Evolutionary conservation across 192 early-diverging fungal genomes (phyloP).

Genomic region (Umbelopsis vinacea): DNA sequence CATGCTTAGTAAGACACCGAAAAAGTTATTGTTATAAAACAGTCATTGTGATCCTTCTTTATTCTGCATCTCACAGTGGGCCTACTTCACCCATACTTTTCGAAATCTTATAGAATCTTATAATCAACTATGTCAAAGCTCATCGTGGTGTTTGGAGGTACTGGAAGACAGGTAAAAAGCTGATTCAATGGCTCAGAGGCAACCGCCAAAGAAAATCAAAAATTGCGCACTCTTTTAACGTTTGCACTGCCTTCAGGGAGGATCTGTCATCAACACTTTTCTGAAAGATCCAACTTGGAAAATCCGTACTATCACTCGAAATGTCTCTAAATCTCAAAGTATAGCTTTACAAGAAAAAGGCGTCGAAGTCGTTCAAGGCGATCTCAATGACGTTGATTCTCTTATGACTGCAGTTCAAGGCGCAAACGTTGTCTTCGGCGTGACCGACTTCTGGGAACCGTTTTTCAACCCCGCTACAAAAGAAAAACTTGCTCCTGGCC

Average conservation of each 20-base stretch:
- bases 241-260: neutral
- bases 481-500: neutral
- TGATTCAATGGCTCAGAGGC: neutral
- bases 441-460: slow-evolving; percentile 16
- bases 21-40: too few species aligned
- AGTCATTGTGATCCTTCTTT: too few species aligned
- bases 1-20: too few species aligned
- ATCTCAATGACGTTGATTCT: slow-evolving; percentile 23
- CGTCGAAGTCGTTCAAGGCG: slow-evolving; percentile 29
- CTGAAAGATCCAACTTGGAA: slow-evolving; percentile 27
- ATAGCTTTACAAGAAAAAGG: slow-evolving; percentile 24
- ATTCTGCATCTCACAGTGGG: too few species aligned
- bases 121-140: slow-evolving; percentile 23
- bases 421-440: slow-evolving; percentile 31
- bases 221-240: neutral
- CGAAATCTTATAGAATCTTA: too few species aligned
- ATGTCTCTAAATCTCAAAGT: slow-evolving; percentile 21
- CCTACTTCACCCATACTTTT: too few species aligned
- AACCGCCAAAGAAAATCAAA: neutral
- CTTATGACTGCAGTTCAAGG: slow-evolving; percentile 29
- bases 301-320: slow-evolving; percentile 26
- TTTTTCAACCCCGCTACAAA: neutral
- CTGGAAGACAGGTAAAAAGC: slow-evolving; percentile 16
- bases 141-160: slow-evolving; percentile 35
- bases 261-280: slow-evolving; percentile 23